Evolutionary conservation across 306 rosid species (phyloP), one percentile per base, ranked within the genome.

Genomic region (Rosa chinensis): DNA sequence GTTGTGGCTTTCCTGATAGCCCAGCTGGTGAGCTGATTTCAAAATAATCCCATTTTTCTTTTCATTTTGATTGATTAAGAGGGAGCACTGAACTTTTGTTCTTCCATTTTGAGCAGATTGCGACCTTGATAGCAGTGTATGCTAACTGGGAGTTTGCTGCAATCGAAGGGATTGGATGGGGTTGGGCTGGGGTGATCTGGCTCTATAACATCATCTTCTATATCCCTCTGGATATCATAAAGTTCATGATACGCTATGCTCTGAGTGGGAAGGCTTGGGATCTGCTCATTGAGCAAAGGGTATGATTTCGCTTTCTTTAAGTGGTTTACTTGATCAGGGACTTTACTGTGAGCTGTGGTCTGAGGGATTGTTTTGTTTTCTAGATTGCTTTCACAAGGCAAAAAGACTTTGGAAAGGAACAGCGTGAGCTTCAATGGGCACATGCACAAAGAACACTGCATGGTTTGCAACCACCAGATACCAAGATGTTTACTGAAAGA

Each of bases 111-210:
- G 53, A 80, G 83, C 88, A 95, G 99, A 89, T 95, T 71, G 99
- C 99, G 75, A 95, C 99, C 67, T 85, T 95, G 87, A 92, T 95
- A 62, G 98, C 99, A 0, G 98, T 95, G 25, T 95, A 95, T 71
- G 99, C 99, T 61, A 95, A 74, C 76, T 95, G 99, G 99, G 81
- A 91, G 72, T 95, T 95, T 76, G 97, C 99, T 50, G 97, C 97
- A 14, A 95, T 95, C 77, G 92, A 95, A 87, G 99, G 99, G 77
- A 95, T 95, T 23, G 99, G 99, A 39, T 95, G 99, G 99, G 97
- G 99, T 72, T 95, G 99, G 99, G 99, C 99, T 67, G 99, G 99
- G 77, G 98, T 95, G 2, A 89, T 95, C 79, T 95, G 99, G 99
- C 88, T 95, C 5, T 95, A 92, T 81, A 95, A 95, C 88, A 76